A percentile compares a stretch with the other conserved stretches of the same genome.
phyloP scores from a whole-genome alignment of 2,329 filamentous ascomycete species.

The Geosmithia morbida region DNA sequence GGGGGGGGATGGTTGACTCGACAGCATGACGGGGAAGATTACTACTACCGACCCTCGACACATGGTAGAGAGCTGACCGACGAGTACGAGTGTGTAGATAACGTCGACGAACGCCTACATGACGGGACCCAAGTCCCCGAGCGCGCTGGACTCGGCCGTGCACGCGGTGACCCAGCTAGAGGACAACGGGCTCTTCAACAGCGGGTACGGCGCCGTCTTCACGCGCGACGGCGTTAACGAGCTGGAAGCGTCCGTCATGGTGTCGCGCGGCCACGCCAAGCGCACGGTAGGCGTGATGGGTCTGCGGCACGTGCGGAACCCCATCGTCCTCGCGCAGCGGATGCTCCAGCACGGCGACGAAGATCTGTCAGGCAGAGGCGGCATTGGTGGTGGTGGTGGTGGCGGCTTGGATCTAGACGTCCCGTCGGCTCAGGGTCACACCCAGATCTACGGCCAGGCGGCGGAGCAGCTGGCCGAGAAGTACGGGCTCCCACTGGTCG shows the following conservation, averaged over 20 bases:
- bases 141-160: slow-evolving; percentile 59
- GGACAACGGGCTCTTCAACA: slow-evolving; percentile 72
- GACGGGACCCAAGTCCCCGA: slow-evolving; percentile 24
- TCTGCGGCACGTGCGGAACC: slow-evolving; percentile 61
- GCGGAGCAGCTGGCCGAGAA: slow-evolving; percentile 52
- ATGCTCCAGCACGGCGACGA: slow-evolving; percentile 54
- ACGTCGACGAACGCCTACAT: slow-evolving; percentile 31
- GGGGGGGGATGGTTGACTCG: no score
- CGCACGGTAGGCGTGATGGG: slow-evolving; percentile 66
- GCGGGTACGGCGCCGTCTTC: slow-evolving; percentile 73
- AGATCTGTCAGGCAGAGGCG: slow-evolving; percentile 23
- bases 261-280: slow-evolving; percentile 58
- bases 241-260: slow-evolving; percentile 79
- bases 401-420: slow-evolving; percentile 17
- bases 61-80: no score
- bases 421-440: slow-evolving; percentile 52
- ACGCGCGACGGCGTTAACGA: slow-evolving; percentile 72
- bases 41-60: no score
- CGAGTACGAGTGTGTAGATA: slow-evolving; percentile 17
- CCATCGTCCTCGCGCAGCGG: slow-evolving; percentile 57
- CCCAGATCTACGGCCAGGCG: slow-evolving; percentile 50
- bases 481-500: slow-evolving; percentile 60
- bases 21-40: no score
- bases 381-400: slow-evolving; percentile 8
- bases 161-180: slow-evolving; percentile 66